Conservation (phyloP, 1,284 basidiomycete genomes). For the Calocybe gambosa region DNA sequence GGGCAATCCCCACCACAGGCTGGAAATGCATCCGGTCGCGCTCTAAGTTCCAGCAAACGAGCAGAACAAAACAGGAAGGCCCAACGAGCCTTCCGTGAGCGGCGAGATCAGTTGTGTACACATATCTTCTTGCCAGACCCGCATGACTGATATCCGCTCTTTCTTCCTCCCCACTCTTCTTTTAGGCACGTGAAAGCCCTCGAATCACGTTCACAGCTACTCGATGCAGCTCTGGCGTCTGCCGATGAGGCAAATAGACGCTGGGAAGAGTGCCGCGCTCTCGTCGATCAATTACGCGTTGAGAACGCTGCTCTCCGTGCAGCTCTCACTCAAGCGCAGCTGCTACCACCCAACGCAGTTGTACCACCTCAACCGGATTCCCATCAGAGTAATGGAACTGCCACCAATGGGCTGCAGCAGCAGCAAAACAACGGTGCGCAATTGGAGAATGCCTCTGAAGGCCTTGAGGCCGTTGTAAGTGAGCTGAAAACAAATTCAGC, state of each 20-base stretch:
- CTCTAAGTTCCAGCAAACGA: slow-evolving; percentile 70
- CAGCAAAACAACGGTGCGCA: slow-evolving; percentile 19
- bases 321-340: slow-evolving; percentile 37
- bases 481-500: slow-evolving; percentile 24
- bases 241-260: slow-evolving; percentile 81
- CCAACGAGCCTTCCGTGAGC: slow-evolving; percentile 78
- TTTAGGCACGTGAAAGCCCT: slow-evolving; percentile 75
- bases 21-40: slow-evolving; percentile 33
- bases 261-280: slow-evolving; percentile 78
- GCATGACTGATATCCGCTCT: slow-evolving; percentile 1
- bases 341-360: slow-evolving; percentile 23
- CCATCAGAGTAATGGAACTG: slow-evolving; percentile 6
- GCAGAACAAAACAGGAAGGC: slow-evolving; percentile 86
- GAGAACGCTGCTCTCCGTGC: slow-evolving; percentile 65
- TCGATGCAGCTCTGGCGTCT: slow-evolving; percentile 74
- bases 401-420: slow-evolving; percentile 6
- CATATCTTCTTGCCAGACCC: slow-evolving; percentile 3
- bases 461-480: slow-evolving; percentile 20
- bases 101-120: slow-evolving; percentile 62
- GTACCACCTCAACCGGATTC: slow-evolving; percentile 8
- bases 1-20: slow-evolving; percentile 26
- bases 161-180: not conserved
- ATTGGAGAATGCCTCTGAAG: slow-evolving; percentile 22
- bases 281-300: slow-evolving; percentile 75
- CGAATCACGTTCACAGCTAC: slow-evolving; percentile 73